Conservation (phyloP, 345 rosid species). For the Rubroshorea leprosula region DNA sequence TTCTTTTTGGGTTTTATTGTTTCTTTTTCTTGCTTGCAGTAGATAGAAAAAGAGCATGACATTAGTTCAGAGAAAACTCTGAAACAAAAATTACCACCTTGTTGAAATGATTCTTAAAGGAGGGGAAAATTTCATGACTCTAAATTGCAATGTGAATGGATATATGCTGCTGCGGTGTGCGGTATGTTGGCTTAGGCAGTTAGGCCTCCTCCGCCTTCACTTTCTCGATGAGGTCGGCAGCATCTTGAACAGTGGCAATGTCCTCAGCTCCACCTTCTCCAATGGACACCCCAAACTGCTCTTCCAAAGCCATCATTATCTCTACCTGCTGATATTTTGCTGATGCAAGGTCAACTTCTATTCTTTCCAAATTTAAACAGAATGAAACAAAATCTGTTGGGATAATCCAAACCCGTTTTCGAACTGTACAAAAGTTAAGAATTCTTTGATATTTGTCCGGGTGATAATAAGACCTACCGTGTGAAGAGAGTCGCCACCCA, state of each 20-base stretch:
- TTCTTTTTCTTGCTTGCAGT: no score
- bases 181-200: no score
- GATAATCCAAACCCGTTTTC: no score
- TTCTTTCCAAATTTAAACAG: background rate
- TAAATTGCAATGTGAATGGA: no score
- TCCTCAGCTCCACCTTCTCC: constrained; percentile 62
- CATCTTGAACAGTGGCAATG: constrained; percentile 52
- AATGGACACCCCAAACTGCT: constrained; percentile 48
- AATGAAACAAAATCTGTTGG: background rate
- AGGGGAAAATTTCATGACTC: no score
- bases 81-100: no score
- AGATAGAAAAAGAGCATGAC: no score
- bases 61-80: no score
- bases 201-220: constrained; percentile 19
- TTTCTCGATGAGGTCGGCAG: constrained; percentile 57
- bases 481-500: constrained; percentile 76
- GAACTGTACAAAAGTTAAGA: no score
- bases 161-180: constrained; percentile 15
- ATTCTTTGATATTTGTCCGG: background rate
- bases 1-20: no score
- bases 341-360: background rate
- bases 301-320: constrained; percentile 70
- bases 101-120: no score
- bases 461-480: constrained; percentile 26
- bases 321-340: constrained; percentile 33